Base-by-base conservation (phyloP, 495 filamentous ascomycete species). In the Massariosphaeria phaeospora region DNA sequence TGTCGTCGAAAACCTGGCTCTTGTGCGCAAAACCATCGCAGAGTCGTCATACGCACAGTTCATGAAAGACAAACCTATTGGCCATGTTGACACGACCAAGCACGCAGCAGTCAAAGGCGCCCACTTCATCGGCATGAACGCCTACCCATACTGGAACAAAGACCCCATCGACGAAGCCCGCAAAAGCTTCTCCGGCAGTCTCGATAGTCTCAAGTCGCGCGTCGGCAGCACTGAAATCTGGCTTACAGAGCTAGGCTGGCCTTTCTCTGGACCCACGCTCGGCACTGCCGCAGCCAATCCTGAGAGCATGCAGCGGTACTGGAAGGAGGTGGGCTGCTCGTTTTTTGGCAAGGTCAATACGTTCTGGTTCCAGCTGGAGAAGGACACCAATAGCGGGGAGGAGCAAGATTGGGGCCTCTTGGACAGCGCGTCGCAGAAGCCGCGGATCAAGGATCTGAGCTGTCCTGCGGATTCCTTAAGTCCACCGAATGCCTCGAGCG, bases 161-260 rank as follows among this genome's bases (percentile, higher is more conserved):
- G 69, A 63, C 2, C 2, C 36, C 62, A 73, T 75, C 61, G 70
- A 62, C 50, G 74, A 75, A 63, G 52, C 54, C 59, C 74, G 39
- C 18, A 66, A 73, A 57, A 62, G 48, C 21, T 73, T 74, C 57
- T 72, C 27, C 39, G 38, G 30, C 5, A 8, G 26, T 2, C 39
- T 52, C 13, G 11, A 7, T 1, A 17, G 11, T 30, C 67, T 68
- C 30, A 58, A 68, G 13, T 10, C 55, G 13, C 66, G 30, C 12
- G 67, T 60, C 18, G 66, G 65, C 35, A 63, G 60, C 62, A 76
- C 73, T 69, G 72, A 70, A 40, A 66, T 79, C 49, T 79, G 76
- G 76, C 64, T 79, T 17, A 76, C 72, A 42, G 76, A 79, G 67
- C 77, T 75, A 0, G 76, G 76, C 42, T 79, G 73, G 73, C 76